Conservation (phyloP, 495 filamentous ascomycete species). For the Aspergillus taichungensis region DNA sequence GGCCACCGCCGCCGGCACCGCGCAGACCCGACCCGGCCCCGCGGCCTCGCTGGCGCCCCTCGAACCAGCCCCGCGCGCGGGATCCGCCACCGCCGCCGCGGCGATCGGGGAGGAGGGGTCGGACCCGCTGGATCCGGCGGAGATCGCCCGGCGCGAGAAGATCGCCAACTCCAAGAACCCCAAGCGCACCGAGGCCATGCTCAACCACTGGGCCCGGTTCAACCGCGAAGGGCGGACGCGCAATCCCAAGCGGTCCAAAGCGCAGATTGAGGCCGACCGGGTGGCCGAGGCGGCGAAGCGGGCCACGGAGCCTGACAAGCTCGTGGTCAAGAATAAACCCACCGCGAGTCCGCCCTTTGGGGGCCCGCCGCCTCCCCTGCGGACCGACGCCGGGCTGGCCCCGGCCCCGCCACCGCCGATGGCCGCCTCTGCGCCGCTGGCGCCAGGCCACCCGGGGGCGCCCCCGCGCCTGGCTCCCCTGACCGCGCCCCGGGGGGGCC, state of each 20-base stretch:
- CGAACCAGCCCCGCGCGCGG: constrained; percentile 14
- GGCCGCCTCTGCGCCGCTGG: constrained; percentile 10
- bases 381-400: constrained; percentile 13
- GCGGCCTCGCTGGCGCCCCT: constrained; percentile 13
- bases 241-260: constrained; percentile 41
- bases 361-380: neutral
- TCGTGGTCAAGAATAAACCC: constrained; percentile 11
- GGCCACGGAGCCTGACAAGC: constrained; percentile 20
- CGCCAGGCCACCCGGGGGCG: constrained; percentile 12
- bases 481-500: constrained; percentile 7
- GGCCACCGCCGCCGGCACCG: neutral
- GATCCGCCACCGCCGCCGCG: constrained; percentile 1
- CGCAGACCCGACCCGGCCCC: constrained; percentile 7
- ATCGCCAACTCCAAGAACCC: constrained; percentile 42
- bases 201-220: constrained; percentile 41
- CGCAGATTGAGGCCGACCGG: constrained; percentile 37
- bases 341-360: constrained; percentile 7
- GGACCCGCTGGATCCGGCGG: constrained; percentile 22
- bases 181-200: constrained; percentile 40
- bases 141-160: constrained; percentile 27
- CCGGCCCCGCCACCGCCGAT: constrained; percentile 6
- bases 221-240: constrained; percentile 35
- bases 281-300: constrained; percentile 18
- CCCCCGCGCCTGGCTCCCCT: constrained; percentile 13
- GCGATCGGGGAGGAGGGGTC: constrained; percentile 1